Conservation (phyloP, 495 filamentous ascomycete species). For the Jackrogersella minutella region DNA sequence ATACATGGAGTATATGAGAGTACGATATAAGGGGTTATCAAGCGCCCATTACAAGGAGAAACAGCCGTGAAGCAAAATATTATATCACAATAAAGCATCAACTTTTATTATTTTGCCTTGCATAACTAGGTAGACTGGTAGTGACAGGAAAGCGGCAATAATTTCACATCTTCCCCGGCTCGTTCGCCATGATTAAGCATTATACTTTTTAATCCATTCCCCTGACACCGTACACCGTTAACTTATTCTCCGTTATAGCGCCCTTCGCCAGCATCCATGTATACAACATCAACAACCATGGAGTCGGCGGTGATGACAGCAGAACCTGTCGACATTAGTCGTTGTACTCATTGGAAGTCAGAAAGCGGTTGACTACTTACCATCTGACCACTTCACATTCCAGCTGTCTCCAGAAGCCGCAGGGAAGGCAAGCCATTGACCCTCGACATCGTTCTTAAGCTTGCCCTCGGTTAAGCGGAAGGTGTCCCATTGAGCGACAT, state of each 20-base stretch:
- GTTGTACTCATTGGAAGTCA: not conserved
- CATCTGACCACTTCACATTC: slow-evolving; percentile 51
- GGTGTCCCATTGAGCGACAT: slow-evolving; percentile 44
- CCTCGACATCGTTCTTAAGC: slow-evolving; percentile 41
- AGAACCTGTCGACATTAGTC: slow-evolving; percentile 32
- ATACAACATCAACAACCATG: slow-evolving; percentile 48
- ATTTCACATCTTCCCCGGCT: not conserved
- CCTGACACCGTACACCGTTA: not conserved
- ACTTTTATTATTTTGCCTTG: slow-evolving; percentile 20
- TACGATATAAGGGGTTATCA: too few relatives aligned
- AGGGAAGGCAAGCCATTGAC: slow-evolving; percentile 51
- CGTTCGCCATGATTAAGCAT: not conserved
- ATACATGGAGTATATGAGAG: too few relatives aligned
- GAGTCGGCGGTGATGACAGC: slow-evolving; percentile 48
- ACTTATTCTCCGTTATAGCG: slow-evolving; percentile 36
- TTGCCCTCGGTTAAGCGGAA: slow-evolving; percentile 44
- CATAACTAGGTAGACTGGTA: not conserved
- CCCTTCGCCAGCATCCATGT: slow-evolving; percentile 43
- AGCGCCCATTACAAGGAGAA: too few relatives aligned
- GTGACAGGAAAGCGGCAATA: not conserved
- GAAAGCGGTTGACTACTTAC: slow-evolving; percentile 28
- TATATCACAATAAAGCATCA: slow-evolving; percentile 1
- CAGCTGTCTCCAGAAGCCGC: slow-evolving; percentile 32
- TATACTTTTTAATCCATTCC: not conserved
- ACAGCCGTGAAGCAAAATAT: not conserved